Conservation (phyloP, 2,329 filamentous ascomycete genomes). For the Myriosclerotinia scirpicola region DNA sequence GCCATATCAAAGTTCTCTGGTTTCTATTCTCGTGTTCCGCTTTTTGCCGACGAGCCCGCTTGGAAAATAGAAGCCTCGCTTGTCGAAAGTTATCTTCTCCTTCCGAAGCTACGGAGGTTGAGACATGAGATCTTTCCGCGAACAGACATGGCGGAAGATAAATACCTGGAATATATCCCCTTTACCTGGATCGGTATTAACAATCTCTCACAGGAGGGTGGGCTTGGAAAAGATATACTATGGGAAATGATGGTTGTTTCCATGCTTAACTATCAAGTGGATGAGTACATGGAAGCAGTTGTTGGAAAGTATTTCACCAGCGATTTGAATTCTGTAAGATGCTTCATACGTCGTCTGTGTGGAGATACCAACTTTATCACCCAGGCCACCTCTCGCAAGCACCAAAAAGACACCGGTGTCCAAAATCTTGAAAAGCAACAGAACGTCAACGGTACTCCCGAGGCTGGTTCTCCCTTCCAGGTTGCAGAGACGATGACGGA, state of each 20-base stretch:
- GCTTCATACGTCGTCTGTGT: slow-evolving; percentile 3
- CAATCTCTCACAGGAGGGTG: neutral
- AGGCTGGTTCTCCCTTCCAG: neutral
- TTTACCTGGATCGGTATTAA: neutral
- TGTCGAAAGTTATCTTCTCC: neutral
- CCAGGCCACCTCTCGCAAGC: neutral
- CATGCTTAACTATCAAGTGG: slow-evolving; percentile 1
- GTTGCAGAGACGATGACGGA: neutral
- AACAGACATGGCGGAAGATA: neutral
- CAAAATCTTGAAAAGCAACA: neutral
- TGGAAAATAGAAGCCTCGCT: neutral
- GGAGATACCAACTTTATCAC: neutral
- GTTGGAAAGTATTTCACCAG: neutral
- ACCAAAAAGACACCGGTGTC: neutral
- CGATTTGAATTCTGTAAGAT: neutral
- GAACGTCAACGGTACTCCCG: neutral
- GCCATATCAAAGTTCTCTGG: neutral
- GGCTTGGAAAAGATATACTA: neutral
- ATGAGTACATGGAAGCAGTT: neutral
- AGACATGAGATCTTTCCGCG: neutral
- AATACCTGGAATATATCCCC: slow-evolving; percentile 1
- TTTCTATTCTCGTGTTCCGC: neutral
- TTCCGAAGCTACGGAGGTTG: neutral
- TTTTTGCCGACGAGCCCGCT: neutral
- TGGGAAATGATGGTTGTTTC: slow-evolving; percentile 4